Conservation (phyloP, 2,329 filamentous ascomycete species). For the Hysterium pulicare region DNA sequence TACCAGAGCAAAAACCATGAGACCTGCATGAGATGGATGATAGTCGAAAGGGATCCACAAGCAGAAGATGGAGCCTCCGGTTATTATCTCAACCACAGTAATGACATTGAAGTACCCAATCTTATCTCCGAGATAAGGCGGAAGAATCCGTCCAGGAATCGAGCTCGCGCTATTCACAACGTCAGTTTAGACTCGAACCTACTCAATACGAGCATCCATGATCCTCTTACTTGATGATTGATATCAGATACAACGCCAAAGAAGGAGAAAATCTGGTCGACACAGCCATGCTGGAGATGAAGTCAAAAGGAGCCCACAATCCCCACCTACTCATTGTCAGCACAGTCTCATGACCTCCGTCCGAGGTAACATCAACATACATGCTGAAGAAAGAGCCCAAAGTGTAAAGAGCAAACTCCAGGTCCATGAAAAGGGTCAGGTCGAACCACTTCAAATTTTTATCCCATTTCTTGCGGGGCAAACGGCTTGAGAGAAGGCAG, state of each 20-base stretch:
- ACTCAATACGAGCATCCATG: neutral
- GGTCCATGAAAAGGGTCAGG: no score
- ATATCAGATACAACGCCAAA: slow-evolving; percentile 20
- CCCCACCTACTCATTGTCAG: no score
- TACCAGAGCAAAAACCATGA: slow-evolving; percentile 5
- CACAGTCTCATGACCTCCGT: no score
- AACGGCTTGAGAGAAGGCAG: no score
- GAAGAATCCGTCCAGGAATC: slow-evolving; percentile 23
- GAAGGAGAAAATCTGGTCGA: slow-evolving; percentile 3
- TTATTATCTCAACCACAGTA: slow-evolving; percentile 45
- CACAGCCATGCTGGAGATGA: slow-evolving; percentile 7
- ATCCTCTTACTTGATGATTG: slow-evolving; percentile 24
- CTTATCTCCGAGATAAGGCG: slow-evolving; percentile 42
- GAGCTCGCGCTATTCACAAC: slow-evolving; percentile 17
- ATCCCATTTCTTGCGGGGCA: no score
- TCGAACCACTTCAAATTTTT: no score
- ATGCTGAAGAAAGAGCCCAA: slow-evolving; percentile 9
- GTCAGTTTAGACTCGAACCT: neutral
- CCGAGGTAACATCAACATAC: no score
- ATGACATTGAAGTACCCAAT: slow-evolving; percentile 51
- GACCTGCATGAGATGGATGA: slow-evolving; percentile 1
- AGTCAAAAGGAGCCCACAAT: slow-evolving; percentile 7
- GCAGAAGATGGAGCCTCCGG: slow-evolving; percentile 45
- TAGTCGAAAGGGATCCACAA: slow-evolving; percentile 45
- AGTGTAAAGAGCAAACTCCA: no score